A percentile compares a stretch with the other conserved stretches of the same genome.
These are phyloP conservation scores for Ceratobasidium sp. DNA, from an alignment of 1,284 basidiomycete genomes.

Conservation along the genomic window DNA sequence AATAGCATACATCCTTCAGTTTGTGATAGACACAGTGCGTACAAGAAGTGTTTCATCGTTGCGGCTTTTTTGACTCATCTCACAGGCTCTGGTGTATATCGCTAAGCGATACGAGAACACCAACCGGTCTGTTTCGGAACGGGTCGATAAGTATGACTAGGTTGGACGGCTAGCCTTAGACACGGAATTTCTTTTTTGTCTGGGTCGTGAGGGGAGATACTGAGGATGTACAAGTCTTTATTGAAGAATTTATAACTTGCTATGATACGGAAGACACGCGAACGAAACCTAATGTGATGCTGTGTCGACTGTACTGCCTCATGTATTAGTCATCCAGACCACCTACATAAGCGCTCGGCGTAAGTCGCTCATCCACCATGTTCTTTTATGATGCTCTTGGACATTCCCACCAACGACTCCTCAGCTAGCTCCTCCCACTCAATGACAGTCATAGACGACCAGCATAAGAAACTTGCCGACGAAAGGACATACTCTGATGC, in stretches of 20 bases:
- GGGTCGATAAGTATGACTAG: neutral
- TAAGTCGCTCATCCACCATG: neutral
- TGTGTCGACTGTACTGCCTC: no score
- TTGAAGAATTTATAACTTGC: no score
- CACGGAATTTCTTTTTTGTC: no score
- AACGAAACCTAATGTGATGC: no score
- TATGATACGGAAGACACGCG: no score
- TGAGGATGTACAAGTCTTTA: no score
- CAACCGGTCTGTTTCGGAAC: neutral
- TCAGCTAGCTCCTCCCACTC: conserved; percentile 7
- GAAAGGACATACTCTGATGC: conserved; percentile 23
- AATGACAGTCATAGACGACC: conserved; percentile 17
- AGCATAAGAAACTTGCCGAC: conserved; percentile 17
- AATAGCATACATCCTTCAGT: conserved; percentile 25
- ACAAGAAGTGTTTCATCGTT: no score
- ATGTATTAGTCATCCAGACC: no score
- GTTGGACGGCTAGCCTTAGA: no score
- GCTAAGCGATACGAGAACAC: neutral
- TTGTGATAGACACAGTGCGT: conserved; percentile 11
- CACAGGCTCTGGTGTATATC: neutral
- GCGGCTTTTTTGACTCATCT: neutral
- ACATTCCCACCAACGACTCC: conserved; percentile 8
- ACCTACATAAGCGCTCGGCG: conserved; percentile 23
- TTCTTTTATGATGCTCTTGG: conserved; percentile 19
- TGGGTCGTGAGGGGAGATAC: no score